Percentiles rank a stretch among this genome's conserved stretches.
Conservation (phyloP, 208 protist genomes). For the Wallacemonas rigidus region DNA sequence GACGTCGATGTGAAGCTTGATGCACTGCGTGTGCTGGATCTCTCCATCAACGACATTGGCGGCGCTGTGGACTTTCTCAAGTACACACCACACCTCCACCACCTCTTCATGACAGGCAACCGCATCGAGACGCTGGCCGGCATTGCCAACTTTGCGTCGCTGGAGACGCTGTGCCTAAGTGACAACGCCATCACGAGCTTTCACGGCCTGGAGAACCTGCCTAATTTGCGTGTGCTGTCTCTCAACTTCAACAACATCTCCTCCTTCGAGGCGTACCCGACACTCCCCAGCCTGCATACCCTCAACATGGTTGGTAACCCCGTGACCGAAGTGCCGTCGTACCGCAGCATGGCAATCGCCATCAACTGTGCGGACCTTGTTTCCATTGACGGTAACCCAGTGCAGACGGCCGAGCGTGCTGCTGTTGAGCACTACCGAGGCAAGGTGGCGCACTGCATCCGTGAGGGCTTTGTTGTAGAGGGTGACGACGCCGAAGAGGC, state of each 20-base stretch:
- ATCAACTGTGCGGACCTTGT: constrained; percentile 78
- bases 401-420: constrained; percentile 85
- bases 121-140: constrained; percentile 87
- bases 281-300: constrained; percentile 86
- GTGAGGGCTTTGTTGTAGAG: constrained; percentile 90
- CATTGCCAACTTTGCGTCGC: constrained; percentile 71
- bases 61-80: constrained; percentile 83
- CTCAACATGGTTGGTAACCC: constrained; percentile 93
- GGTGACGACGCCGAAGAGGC: constrained; percentile 81
- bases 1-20: constrained; percentile 83
- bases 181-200: constrained; percentile 93
- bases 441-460: constrained; percentile 90
- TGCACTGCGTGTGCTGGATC: constrained; percentile 87
- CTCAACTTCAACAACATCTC: constrained; percentile 94
- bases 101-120: constrained; percentile 94
- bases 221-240: constrained; percentile 88
- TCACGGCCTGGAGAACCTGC: constrained; percentile 85
- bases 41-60: constrained; percentile 93
- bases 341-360: constrained; percentile 92
- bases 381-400: constrained; percentile 86
- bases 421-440: constrained; percentile 87
- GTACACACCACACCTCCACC: constrained; percentile 77
- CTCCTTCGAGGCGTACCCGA: constrained; percentile 84
- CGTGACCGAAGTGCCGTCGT: constrained; percentile 80
- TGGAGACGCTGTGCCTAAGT: constrained; percentile 92